phyloP scores from a whole-genome alignment of 2,329 filamentous ascomycete genomes.

The Aspergillus tamarii region DNA sequence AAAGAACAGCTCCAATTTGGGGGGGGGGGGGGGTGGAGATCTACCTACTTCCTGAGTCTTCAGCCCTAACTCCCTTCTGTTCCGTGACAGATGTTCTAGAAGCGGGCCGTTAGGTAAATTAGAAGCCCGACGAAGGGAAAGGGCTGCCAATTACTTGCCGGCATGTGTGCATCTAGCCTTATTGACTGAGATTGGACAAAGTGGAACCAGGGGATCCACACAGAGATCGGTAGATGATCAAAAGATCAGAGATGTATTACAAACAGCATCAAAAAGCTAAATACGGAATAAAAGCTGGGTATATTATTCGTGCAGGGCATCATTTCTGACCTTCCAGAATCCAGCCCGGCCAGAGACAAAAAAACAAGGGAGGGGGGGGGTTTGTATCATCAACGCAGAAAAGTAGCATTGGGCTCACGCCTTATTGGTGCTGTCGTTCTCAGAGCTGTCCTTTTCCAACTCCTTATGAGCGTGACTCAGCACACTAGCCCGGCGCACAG shows the following conservation, averaged over 20 bases:
- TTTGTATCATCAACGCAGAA: neutral
- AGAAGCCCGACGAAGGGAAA: neutral
- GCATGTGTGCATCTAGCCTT: neutral
- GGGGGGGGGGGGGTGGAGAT: too few relatives aligned
- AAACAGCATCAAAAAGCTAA: neutral
- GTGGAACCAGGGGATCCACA: neutral
- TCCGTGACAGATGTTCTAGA: neutral
- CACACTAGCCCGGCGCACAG: conserved; percentile 36
- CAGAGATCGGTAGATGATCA: neutral
- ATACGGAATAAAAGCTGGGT: conserved; percentile 1
- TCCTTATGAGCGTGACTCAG: conserved; percentile 25
- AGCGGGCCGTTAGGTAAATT: neutral
- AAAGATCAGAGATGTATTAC: neutral
- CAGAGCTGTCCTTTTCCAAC: conserved; percentile 20
- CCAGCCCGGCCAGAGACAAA: neutral
- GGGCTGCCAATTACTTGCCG: neutral
- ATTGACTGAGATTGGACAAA: neutral
- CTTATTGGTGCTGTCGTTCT: conserved; percentile 21
- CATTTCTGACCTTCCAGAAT: neutral
- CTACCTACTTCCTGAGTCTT: neutral
- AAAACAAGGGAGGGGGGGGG: neutral
- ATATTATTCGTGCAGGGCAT: conserved; percentile 1
- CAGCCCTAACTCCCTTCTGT: neutral
- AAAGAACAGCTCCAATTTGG: neutral
- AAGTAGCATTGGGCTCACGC: neutral